phyloP scores from a whole-genome alignment of 495 filamentous ascomycete genomes.

The Patellaria atrata region DNA sequence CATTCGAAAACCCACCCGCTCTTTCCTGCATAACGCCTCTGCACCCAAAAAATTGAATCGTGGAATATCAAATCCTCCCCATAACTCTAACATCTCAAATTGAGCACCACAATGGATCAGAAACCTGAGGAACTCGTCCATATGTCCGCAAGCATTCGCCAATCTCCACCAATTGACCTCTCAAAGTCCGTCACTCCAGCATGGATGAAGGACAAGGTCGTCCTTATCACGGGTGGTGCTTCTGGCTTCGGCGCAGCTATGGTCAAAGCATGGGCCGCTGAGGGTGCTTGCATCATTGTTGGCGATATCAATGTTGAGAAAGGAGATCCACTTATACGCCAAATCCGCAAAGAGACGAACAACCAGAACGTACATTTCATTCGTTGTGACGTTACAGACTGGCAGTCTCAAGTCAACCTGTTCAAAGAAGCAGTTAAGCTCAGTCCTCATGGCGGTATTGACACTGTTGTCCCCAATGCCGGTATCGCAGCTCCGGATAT shows the following conservation, averaged over 20 bases:
- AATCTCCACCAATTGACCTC: slow-evolving; percentile 23
- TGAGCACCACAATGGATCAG: too few species aligned
- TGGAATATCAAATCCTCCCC: too few species aligned
- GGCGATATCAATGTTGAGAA: slow-evolving; percentile 24
- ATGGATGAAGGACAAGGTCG: slow-evolving; percentile 27
- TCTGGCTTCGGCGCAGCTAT: slow-evolving; percentile 27
- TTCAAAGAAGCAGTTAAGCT: slow-evolving; percentile 39
- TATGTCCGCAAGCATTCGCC: slow-evolving; percentile 13
- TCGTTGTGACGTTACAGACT: slow-evolving; percentile 42
- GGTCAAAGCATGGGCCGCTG: slow-evolving; percentile 20
- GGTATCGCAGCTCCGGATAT: slow-evolving; percentile 36
- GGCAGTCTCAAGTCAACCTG: slow-evolving; percentile 44
- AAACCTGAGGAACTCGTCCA: not conserved
- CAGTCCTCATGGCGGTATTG: slow-evolving; percentile 41
- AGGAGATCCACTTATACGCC: slow-evolving; percentile 17
- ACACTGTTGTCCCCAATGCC: slow-evolving; percentile 54
- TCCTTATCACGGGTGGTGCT: slow-evolving; percentile 33
- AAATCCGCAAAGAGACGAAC: slow-evolving; percentile 23
- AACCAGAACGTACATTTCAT: slow-evolving; percentile 35
- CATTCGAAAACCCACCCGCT: too few species aligned
- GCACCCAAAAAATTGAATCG: too few species aligned
- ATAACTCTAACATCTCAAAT: not conserved
- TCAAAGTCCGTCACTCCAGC: slow-evolving; percentile 17
- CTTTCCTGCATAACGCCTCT: too few species aligned
- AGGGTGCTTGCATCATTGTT: slow-evolving; percentile 22